A percentile compares a stretch with the other conserved stretches of the same genome.
Conservation (phyloP, 345 rosid species). For the Linum usitatissimum region DNA sequence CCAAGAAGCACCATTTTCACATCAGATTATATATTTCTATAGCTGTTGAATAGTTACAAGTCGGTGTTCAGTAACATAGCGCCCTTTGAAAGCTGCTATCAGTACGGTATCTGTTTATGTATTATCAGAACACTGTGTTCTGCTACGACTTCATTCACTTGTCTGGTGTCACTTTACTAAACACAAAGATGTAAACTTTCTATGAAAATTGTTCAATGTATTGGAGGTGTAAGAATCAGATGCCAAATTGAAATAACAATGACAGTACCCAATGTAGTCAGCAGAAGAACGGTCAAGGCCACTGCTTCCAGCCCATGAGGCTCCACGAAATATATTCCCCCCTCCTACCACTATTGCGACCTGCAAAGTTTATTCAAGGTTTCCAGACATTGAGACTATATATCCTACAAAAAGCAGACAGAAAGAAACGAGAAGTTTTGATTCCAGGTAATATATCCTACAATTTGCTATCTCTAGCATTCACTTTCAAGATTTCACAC, state of each 20-base stretch:
- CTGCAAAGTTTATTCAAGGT: conserved; percentile 21
- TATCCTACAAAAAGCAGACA: neutral
- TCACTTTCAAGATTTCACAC: neutral
- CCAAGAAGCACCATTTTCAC: neutral
- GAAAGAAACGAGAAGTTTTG: neutral
- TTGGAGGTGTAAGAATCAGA: neutral
- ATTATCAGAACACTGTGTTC: too few relatives aligned
- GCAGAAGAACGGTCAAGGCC: conserved; percentile 99
- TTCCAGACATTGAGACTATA: neutral
- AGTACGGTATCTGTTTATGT: too few relatives aligned
- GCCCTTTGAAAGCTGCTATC: too few relatives aligned
- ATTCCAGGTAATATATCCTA: neutral
- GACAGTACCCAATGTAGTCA: conserved; percentile 75
- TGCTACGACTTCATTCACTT: too few relatives aligned
- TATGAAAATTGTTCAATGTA: neutral
- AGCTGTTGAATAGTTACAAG: neutral
- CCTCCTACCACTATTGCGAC: conserved; percentile 98
- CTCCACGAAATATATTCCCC: conserved; percentile 86
- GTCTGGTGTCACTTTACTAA: too few relatives aligned
- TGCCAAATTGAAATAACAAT: neutral
- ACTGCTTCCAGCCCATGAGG: conserved; percentile 88
- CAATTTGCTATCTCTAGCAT: neutral
- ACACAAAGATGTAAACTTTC: too few relatives aligned
- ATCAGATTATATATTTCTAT: neutral
- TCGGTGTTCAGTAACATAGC: neutral